Conservation (phyloP, 371 early-diverging fungal species). For the Rhizopus stolonifer region DNA sequence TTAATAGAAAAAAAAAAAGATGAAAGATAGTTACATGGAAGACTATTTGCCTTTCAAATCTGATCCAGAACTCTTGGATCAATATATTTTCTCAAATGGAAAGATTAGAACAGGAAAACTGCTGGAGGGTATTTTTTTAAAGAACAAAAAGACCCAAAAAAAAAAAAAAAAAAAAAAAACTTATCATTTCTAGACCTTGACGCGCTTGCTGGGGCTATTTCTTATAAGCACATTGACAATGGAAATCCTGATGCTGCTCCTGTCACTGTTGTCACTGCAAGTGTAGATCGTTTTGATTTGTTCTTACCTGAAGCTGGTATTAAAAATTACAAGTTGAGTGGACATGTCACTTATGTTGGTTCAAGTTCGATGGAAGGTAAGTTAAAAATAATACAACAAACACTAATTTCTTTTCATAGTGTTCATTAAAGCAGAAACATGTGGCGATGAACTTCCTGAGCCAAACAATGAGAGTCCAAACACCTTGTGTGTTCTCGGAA, state of each 20-base stretch:
- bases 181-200: conserved; percentile 68
- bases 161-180: no score
- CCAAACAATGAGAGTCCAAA: conserved; percentile 13
- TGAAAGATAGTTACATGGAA: conserved; percentile 75
- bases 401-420: conserved; percentile 30
- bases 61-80: conserved; percentile 72
- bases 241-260: conserved; percentile 58
- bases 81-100: conserved; percentile 78
- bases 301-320: conserved; percentile 57
- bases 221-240: conserved; percentile 80
- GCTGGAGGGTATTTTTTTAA: conserved; percentile 53
- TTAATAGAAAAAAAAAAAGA: conserved; percentile 4
- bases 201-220: conserved; percentile 79
- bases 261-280: conserved; percentile 84
- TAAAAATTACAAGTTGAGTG: conserved; percentile 76
- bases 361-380: conserved; percentile 85
- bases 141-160: no score
- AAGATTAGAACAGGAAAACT: conserved; percentile 65
- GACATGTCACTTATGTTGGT: conserved; percentile 85
- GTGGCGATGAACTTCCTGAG: conserved; percentile 17
- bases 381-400: neutral
- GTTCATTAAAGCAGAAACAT: conserved; percentile 70
- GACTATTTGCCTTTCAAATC: conserved; percentile 77
- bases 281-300: conserved; percentile 89
- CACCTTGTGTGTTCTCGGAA: conserved; percentile 25